Evolutionary conservation across 257 asterid genomes (phyloP).

Genomic region (Solanum ossicruentum): DNA sequence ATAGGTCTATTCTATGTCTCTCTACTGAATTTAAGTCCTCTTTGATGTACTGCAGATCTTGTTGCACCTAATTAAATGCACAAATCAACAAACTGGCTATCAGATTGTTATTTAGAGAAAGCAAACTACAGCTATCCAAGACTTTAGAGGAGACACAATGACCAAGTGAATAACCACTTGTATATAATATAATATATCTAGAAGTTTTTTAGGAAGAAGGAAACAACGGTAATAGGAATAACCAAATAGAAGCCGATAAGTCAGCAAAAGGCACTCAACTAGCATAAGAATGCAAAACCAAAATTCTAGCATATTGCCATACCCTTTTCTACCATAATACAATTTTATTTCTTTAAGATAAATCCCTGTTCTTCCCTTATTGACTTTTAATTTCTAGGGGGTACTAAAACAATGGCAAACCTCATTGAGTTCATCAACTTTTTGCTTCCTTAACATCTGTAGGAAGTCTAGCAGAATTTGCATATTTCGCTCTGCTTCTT

Average conservation of each 20-base stretch:
- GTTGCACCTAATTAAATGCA: constrained; percentile 34
- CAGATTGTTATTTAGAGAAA: neutral
- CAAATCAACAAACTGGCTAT: neutral
- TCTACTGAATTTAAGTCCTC: constrained; percentile 64
- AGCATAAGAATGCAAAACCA: neutral
- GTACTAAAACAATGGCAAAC: constrained; percentile 19
- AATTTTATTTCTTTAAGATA: neutral
- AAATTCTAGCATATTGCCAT: neutral
- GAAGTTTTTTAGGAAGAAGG: neutral
- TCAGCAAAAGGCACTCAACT: neutral
- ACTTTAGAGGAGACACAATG: neutral
- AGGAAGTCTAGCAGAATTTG: constrained; percentile 64
- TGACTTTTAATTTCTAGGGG: neutral
- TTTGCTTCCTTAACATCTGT: constrained; percentile 49
- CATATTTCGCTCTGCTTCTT: constrained; percentile 79
- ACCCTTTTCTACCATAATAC: neutral
- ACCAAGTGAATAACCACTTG: neutral
- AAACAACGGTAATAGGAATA: neutral
- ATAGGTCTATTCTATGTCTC: constrained; percentile 48
- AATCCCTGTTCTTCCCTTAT: neutral
- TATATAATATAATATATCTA: neutral
- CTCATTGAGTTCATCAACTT: constrained; percentile 58
- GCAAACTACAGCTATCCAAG: neutral
- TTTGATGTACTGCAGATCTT: constrained; percentile 50
- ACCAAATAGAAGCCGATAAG: neutral